Evolutionary conservation across 2,329 filamentous ascomycete species (phyloP).

Genomic region (Aspergillus caelatus): DNA sequence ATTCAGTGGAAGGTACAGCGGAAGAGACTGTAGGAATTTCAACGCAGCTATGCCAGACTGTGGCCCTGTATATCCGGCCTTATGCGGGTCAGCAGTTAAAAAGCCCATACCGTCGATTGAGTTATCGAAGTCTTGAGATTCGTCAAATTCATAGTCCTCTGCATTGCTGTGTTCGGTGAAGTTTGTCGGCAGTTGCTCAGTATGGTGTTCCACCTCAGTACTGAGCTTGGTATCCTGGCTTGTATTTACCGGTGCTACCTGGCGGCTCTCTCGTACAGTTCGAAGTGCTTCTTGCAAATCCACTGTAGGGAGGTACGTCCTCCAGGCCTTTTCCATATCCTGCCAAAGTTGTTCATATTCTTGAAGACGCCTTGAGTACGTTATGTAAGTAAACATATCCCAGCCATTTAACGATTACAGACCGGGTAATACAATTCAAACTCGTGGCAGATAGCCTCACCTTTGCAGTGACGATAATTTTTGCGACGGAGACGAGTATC

Average conservation of each 20-base stretch:
- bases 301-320: constrained; percentile 18
- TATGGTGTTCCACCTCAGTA: constrained; percentile 19
- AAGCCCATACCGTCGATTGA: constrained; percentile 25
- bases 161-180: constrained; percentile 23
- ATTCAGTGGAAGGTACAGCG: constrained; percentile 20
- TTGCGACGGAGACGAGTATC: constrained; percentile 22
- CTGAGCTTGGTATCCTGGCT: constrained; percentile 12
- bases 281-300: constrained; percentile 21
- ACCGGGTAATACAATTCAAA: background rate
- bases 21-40: constrained; percentile 23
- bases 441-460: background rate
- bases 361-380: constrained; percentile 15
- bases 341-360: constrained; percentile 15
- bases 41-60: constrained; percentile 22
- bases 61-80: constrained; percentile 23
- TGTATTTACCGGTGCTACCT: background rate
- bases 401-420: background rate
- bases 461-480: constrained; percentile 19
- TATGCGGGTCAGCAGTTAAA: constrained; percentile 21
- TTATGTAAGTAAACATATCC: background rate
- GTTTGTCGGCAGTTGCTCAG: constrained; percentile 19
- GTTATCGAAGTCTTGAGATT: constrained; percentile 25
- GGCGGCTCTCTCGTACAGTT: constrained; percentile 9
- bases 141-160: constrained; percentile 25
- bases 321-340: constrained; percentile 22